Conservation (phyloP, 352 stramenopile genomes). For the Phytophthora podocarpi region DNA sequence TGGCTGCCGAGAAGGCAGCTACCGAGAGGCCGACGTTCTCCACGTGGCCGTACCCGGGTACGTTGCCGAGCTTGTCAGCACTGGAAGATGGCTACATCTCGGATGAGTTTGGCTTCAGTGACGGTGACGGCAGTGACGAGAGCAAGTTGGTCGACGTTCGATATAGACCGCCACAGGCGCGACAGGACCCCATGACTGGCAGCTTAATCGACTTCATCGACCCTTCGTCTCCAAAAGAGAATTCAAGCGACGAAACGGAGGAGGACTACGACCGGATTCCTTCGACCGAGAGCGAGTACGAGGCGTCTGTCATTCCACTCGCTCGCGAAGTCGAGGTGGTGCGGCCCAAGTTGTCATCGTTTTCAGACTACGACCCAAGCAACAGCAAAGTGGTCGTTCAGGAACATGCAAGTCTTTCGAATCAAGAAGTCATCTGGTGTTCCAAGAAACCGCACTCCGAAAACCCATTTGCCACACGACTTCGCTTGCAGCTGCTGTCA, state of each 20-base stretch:
- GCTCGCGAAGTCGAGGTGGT: constrained; percentile 19
- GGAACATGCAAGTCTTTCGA: constrained; percentile 1
- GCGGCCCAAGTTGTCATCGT: not conserved
- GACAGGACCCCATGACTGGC: constrained; percentile 18
- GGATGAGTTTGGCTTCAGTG: constrained; percentile 39
- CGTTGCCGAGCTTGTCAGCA: constrained; percentile 25
- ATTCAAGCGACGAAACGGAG: constrained; percentile 3
- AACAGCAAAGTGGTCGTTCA: constrained; percentile 8
- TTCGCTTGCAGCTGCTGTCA: constrained; percentile 16
- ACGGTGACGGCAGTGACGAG: constrained; percentile 23
- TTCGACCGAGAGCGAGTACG: constrained; percentile 28
- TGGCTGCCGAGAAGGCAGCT: constrained; percentile 36
- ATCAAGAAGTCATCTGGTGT: constrained; percentile 4
- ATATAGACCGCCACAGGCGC: not conserved
- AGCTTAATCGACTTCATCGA: constrained; percentile 32
- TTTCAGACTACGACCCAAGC: too few species aligned
- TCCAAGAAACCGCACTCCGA: constrained; percentile 14
- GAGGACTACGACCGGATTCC: constrained; percentile 2
- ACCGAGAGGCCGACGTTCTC: constrained; percentile 31
- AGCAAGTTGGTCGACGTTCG: constrained; percentile 1
- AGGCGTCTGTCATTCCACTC: constrained; percentile 10
- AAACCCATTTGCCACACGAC: constrained; percentile 13
- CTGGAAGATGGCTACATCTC: constrained; percentile 27
- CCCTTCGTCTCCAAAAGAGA: constrained; percentile 18
- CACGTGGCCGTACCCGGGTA: constrained; percentile 15